A percentile compares a stretch with the other conserved stretches of the same genome.
Evolutionary conservation across 306 rosid species (phyloP).

Genomic region (Astragalus glycyphyllos): DNA sequence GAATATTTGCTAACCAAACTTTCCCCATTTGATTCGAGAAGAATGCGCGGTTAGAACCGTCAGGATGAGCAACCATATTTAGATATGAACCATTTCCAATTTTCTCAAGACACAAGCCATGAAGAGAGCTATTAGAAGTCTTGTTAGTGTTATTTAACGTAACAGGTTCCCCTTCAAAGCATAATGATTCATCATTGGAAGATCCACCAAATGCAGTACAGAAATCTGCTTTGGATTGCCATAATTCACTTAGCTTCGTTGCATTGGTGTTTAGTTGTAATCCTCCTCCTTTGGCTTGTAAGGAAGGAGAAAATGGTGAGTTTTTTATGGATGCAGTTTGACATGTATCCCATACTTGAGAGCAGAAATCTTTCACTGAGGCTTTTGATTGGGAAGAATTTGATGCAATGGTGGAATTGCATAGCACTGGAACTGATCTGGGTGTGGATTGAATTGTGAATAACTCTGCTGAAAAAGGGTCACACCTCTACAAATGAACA

Average conservation of each 20-base stretch:
- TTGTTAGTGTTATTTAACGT: constrained; percentile 51
- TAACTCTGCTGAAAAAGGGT: constrained; percentile 84
- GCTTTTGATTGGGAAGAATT: constrained; percentile 77
- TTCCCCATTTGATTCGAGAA: constrained; percentile 79
- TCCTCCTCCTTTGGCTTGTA: constrained; percentile 66
- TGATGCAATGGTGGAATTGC: constrained; percentile 71
- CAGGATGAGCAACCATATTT: constrained; percentile 91
- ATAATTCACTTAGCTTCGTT: constrained; percentile 64
- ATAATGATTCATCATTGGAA: constrained; percentile 64
- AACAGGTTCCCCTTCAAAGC: constrained; percentile 82
- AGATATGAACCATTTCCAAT: constrained; percentile 92
- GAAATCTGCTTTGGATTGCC: constrained; percentile 84
- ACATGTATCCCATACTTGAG: constrained; percentile 83
- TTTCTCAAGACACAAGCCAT: constrained; percentile 92
- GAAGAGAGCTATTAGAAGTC: constrained; percentile 55
- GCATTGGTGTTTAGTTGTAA: constrained; percentile 48
- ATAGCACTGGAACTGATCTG: constrained; percentile 79
- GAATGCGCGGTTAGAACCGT: constrained; percentile 92
- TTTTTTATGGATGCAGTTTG: constrained; percentile 68
- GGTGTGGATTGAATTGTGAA: constrained; percentile 58
- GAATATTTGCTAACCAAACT: constrained; percentile 83
- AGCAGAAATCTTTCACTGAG: constrained; percentile 61
- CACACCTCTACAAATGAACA: constrained; percentile 68
- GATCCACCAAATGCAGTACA: constrained; percentile 84
- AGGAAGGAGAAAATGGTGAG: constrained; percentile 85